phyloP scores from a whole-genome alignment of 2,329 filamentous ascomycete genomes.

The Chrysoporthe puriensis region DNA sequence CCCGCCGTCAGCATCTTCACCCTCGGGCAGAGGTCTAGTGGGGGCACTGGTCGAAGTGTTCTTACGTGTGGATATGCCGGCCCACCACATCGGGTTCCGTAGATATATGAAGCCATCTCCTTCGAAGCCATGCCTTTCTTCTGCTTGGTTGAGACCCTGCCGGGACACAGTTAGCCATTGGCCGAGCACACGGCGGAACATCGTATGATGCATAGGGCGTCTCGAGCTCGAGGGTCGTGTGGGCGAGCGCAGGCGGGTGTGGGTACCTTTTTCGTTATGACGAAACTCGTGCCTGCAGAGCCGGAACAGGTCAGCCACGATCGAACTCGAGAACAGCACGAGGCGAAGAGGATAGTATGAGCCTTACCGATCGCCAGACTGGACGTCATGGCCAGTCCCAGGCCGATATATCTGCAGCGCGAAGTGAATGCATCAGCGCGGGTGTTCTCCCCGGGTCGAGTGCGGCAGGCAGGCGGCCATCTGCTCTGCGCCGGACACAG shows the following conservation, averaged over 20 bases:
- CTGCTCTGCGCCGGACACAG: background rate
- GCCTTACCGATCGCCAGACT: constrained; percentile 74
- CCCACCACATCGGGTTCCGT: constrained; percentile 97
- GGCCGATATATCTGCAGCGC: constrained; percentile 69
- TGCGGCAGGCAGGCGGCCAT: background rate
- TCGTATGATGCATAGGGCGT: constrained; percentile 27
- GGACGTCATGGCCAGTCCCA: constrained; percentile 74
- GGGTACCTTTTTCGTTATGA: constrained; percentile 94
- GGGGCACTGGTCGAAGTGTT: constrained; percentile 24
- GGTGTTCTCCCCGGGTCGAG: constrained; percentile 24
- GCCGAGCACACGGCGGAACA: background rate
- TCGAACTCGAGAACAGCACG: background rate
- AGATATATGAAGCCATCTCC: constrained; percentile 95
- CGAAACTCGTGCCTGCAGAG: constrained; percentile 82
- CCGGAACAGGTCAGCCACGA: constrained; percentile 31
- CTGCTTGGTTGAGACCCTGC: constrained; percentile 86
- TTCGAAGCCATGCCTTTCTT: constrained; percentile 91
- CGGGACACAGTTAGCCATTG: constrained; percentile 17
- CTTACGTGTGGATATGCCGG: constrained; percentile 85
- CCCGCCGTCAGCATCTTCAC: constrained; percentile 20
- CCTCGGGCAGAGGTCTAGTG: constrained; percentile 24
- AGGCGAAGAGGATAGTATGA: constrained; percentile 8
- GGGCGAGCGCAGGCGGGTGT: constrained; percentile 3
- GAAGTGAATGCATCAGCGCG: constrained; percentile 37
- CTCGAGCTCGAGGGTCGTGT: background rate